Base-by-base conservation (phyloP, 2,329 filamentous ascomycete species). In the Dryadomyces sulphureus region DNA sequence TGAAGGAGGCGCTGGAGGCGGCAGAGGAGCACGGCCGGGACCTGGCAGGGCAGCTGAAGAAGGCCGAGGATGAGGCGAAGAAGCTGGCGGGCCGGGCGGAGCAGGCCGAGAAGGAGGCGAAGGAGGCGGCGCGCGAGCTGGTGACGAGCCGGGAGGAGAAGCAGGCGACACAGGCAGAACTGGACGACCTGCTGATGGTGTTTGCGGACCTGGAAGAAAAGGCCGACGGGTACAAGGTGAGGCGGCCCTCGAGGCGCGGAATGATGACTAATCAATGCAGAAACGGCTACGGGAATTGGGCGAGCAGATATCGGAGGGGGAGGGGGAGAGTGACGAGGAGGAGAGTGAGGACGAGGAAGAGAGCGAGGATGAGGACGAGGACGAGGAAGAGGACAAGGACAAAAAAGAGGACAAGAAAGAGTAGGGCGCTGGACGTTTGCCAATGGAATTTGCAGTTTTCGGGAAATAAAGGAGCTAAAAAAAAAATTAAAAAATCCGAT, bases 201-300 rank as follows among this genome's bases (percentile, higher is more conserved):
- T 86, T 89, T 61, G 79, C 77, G 14, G 85, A 92, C 57, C 58
- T 88, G 17, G 85, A 92, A 61, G 82, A 86, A 45, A 90, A 89
- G 64, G 69, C 78, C 42, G 70, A 72, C 38, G 77, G 75, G 54
- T 87, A 90, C 58, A 90, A 85, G 72, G 81, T 83, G 63, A 53
- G 70, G 59, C 35, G 41, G 36, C 38, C 2, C n/a, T 19, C 6
- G 14, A 5, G 30, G 16, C 6, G 12, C 12, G 19, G 36, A 3
- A 11, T 17, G 41, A 12, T 16, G 12, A 25, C 30, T 16, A 19
- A 19, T 20, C 17, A 21, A 14, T 30, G 3, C 55, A 77, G 69
- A 62, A 64, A 58, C 80, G 76, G 42, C 67, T 88, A 14, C 73
- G 74, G 55, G 74, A 72, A 20, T 66, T 87, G 17, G 83, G 83